Evolutionary conservation across 1,284 basidiomycete genomes (phyloP).

Genomic region (Trametes polyzona): DNA sequence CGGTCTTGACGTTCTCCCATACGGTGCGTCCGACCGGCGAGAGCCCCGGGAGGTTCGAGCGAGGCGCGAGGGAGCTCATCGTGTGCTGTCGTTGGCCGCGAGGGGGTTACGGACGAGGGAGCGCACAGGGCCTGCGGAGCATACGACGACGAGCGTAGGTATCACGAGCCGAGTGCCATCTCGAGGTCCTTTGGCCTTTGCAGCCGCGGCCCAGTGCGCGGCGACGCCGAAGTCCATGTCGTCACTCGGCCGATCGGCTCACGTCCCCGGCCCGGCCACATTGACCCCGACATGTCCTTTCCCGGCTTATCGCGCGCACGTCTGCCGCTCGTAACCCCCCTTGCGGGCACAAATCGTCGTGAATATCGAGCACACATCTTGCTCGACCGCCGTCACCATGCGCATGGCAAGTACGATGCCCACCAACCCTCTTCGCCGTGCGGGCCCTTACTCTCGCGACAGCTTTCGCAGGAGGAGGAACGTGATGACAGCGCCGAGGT

Average conservation of each 20-base stretch:
- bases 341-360: background rate
- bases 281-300: background rate
- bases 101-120: background rate
- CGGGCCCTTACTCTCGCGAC: background rate
- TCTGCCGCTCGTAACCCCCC: background rate
- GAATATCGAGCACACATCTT: background rate
- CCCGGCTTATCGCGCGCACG: background rate
- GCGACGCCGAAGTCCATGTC: background rate
- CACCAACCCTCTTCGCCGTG: background rate
- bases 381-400: constrained; percentile 40
- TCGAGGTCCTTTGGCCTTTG: no score
- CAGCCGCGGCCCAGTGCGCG: background rate
- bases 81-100: background rate
- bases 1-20: constrained; percentile 59
- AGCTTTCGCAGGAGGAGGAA: constrained; percentile 82
- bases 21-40: constrained; percentile 24
- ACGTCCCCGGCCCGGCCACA: background rate
- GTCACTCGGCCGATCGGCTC: constrained; percentile 4
- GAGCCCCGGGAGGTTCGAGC: constrained; percentile 7
- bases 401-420: constrained; percentile 51
- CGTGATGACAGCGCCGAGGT: constrained; percentile 85
- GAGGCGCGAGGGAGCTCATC: constrained; percentile 12
- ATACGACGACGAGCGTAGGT: background rate
- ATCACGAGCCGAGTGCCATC: no score
- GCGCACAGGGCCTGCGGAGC: background rate